Evolutionary conservation across 225 moss, liverwort and hornwort genomes (phyloP), one percentile per base, ranked within the genome.

Genomic region (Ulota crispa): DNA sequence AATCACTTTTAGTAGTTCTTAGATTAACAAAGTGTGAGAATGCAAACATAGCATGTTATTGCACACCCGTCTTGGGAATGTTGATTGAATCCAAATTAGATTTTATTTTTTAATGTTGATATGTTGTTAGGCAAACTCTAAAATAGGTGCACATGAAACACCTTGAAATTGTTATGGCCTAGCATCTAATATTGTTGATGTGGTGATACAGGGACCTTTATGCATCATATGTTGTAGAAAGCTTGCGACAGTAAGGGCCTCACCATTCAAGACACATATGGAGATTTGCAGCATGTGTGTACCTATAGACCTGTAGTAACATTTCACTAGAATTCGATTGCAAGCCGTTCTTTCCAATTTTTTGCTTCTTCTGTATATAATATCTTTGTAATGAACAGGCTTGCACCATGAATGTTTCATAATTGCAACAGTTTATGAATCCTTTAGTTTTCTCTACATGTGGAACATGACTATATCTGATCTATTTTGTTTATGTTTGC

Each of bases 221-320:
- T 41, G 96, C 95, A 9, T 94, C 91, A 36, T 95, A 95, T 31
- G 90, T 95, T 71, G 96, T 95, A 76, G 91, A 93, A 84, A 93
- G 93, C 84, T 90, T 96, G 87, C 89, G 90, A 81, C 92, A 89
- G 76, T 95, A 88, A 85, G 72, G 75, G 53, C 70, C 71, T 87
- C 79, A 82, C 71, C 72, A 82, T 76, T 77, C 62, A 60, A 64
- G 72, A 73, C 52, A 85, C 78, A 52, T 72, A 41, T 75, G 70
- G 78, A 62, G 84, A 47, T 79, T 78, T 78, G 70, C 75, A 75
- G 70, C 70, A 79, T 66, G 70, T 79, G 63, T 78, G 84, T 75
- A 81, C 41, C 50, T 30, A 16, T n/a, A 81, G 84, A 64, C 81
- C 45, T 78, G 81, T 70, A 70, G 24, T n/a, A 43, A 74, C 57